Evolutionary conservation across 1,284 basidiomycete genomes (phyloP), one percentile per base, ranked within the genome.

Genomic region (Schizophyllum commune): DNA sequence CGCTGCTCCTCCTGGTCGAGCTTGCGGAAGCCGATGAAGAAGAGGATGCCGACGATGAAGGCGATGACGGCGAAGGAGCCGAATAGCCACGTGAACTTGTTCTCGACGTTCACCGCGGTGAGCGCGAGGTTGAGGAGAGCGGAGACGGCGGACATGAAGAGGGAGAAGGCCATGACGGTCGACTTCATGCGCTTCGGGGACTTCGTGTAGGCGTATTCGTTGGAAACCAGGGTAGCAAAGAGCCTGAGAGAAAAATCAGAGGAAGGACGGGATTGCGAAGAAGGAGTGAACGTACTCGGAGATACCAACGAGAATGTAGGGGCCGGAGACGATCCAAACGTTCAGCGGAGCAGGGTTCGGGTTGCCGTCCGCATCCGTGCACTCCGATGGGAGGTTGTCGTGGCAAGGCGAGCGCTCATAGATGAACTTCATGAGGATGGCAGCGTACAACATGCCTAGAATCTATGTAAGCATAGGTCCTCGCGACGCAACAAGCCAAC

Each of bases 171-270:
- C 74, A 79, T 80, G 62, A 84, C 80, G 65, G 83, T 76, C 27
- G 77, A 79, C 67, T 78, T 79, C 83, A 84, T 83, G 62, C 79
- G 74, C 62, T 77, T 74, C n/a, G 82, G 82, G 0, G 82, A 79
- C 68, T 83, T 86, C 69, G 82, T 84, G 77, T 81, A 86, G 15
- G 85, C 86, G 66, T 86, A 86, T 65, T 88, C 85, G 63, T 59
- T 63, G 19, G 17, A 27, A 13, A 17, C 21, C 17, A 17, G 52
- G 13, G 15, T 4, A 52, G 32, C 53, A 0, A 39, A n/a, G 8
- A 51, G 5, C 15, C 34, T 39, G 34, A 7, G 13, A 13, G 34
- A 39, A 6, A 39, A 7, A 7, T 39, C 6, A 13, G 7, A 39
- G 7, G n/a, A n/a, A 39, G 7, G 34, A 39, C 13, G 13, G 34